Evolutionary conservation across 192 early-diverging fungal genomes (phyloP).

Genomic region (Linnemannia zychae): DNA sequence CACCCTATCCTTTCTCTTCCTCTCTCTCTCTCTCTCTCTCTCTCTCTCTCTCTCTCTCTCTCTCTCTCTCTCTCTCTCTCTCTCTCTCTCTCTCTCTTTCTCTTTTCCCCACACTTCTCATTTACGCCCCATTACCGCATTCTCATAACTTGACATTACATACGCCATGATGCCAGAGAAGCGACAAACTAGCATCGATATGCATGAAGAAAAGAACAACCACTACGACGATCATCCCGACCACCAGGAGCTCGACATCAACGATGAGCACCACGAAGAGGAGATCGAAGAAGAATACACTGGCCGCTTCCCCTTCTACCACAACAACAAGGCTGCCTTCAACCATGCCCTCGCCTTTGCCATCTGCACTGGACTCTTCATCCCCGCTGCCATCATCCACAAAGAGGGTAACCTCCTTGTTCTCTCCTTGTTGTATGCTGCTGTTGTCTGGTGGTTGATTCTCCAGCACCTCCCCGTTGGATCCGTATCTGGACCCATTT

Average conservation of each 20-base stretch:
- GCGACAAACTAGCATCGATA: slow-evolving; percentile 21
- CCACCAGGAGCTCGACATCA: slow-evolving; percentile 1
- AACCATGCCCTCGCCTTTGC: slow-evolving; percentile 29
- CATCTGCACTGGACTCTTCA: slow-evolving; percentile 49
- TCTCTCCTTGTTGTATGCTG: slow-evolving; percentile 40
- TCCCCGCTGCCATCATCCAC: slow-evolving; percentile 46
- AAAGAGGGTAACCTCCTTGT: slow-evolving; percentile 51
- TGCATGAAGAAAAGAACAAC: slow-evolving; percentile 25
- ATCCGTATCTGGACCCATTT: slow-evolving; percentile 21
- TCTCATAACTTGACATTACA: background rate
- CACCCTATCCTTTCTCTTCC: background rate
- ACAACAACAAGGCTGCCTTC: slow-evolving; percentile 13
- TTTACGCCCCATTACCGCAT: background rate
- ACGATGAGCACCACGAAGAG: slow-evolving; percentile 4
- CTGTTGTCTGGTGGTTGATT: slow-evolving; percentile 38
- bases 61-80: background rate
- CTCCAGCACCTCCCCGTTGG: slow-evolving; percentile 32
- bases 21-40: background rate
- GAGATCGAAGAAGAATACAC: slow-evolving; percentile 40
- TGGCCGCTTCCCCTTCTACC: slow-evolving; percentile 44
- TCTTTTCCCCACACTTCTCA: background rate
- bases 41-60: background rate
- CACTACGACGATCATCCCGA: slow-evolving; percentile 1
- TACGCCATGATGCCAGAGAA: slow-evolving; percentile 13
- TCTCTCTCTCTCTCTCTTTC: slow-evolving; percentile 3